Conservation (phyloP, 306 rosid genomes). For the Malus asiatica region DNA sequence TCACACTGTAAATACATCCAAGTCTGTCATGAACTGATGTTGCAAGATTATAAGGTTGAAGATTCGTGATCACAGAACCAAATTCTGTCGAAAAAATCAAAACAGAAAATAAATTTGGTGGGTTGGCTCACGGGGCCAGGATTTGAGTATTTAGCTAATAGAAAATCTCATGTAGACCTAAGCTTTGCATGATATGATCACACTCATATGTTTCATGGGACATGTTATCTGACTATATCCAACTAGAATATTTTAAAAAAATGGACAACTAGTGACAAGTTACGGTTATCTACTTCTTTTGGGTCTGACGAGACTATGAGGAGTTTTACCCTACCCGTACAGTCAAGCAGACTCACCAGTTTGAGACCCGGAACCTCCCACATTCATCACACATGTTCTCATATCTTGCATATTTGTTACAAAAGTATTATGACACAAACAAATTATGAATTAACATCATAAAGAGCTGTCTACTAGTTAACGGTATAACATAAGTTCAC, state of each 20-base stretch:
- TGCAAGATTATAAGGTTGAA: not conserved
- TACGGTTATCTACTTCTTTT: too few species aligned
- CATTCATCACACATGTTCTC: too few species aligned
- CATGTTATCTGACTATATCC: not conserved
- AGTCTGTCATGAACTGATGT: not conserved
- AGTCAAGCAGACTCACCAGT: too few species aligned
- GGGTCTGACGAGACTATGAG: rapidly evolving
- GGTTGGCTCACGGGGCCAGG: not conserved
- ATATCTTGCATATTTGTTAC: too few species aligned
- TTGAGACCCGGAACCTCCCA: too few species aligned
- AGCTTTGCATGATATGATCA: not conserved
- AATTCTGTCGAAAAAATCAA: not conserved
- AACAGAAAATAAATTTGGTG: not conserved
- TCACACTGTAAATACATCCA: too few species aligned
- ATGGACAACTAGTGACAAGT: rapidly evolving
- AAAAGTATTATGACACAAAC: too few species aligned
- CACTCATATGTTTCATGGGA: not conserved
- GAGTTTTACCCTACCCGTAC: too few species aligned
- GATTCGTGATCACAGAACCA: not conserved
- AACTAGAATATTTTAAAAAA: too few species aligned
- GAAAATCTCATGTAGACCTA: not conserved
- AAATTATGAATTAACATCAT: too few species aligned
- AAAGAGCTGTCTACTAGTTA: too few species aligned
- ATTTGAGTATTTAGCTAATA: not conserved
- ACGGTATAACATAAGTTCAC: too few species aligned